phyloP scores from a whole-genome alignment of 306 rosid genomes.

The Pyrus bretschneideri region DNA sequence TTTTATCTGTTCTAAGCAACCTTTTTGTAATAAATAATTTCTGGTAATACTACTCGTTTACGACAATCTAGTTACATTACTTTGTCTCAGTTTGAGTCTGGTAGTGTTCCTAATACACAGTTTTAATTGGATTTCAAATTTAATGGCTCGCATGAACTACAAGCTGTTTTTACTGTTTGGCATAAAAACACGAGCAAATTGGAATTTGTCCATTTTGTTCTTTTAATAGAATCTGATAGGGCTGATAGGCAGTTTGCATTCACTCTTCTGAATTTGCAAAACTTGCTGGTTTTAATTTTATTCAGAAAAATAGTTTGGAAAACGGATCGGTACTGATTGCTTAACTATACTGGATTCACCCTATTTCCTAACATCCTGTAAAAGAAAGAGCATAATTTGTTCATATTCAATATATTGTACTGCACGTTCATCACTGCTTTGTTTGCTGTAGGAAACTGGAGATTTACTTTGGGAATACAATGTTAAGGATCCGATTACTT shows the following conservation, averaged over 20 bases:
- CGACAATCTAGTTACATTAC: not conserved
- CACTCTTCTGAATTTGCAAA: not conserved
- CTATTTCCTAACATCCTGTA: not conserved
- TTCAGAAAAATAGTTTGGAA: not conserved
- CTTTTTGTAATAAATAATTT: not conserved
- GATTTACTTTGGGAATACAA: constrained; percentile 59
- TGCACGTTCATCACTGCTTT: constrained; percentile 5
- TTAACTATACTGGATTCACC: not conserved
- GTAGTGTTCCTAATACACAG: not conserved
- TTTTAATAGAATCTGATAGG: not conserved
- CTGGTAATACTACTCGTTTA: not conserved
- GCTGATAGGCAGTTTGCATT: not conserved
- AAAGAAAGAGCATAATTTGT: not conserved
- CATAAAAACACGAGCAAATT: not conserved
- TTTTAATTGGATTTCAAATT: too few species aligned
- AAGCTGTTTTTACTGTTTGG: not conserved
- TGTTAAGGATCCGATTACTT: constrained; percentile 70
- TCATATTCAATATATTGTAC: not conserved
- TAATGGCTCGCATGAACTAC: not conserved
- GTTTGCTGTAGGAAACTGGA: constrained; percentile 55
- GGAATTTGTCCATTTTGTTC: not conserved
- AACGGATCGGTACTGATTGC: not conserved
- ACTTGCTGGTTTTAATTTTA: not conserved
- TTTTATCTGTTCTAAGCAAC: not conserved
- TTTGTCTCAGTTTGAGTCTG: not conserved